Base-by-base conservation (phyloP, 2,329 filamentous ascomycete species). In the Chaetomium olivaceum region DNA sequence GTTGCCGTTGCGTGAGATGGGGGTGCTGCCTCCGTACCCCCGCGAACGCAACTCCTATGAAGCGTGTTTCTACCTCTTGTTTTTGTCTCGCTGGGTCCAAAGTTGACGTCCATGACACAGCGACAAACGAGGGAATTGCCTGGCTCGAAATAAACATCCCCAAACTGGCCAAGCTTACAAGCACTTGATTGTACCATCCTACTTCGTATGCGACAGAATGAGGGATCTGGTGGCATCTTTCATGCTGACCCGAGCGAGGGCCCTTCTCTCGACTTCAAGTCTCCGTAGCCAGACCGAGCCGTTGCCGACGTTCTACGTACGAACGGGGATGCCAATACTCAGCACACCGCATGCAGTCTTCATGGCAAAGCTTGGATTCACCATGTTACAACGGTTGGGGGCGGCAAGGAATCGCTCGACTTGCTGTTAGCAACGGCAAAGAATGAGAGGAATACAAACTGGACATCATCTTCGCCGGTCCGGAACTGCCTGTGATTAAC, bases 191-290 rank as follows among this genome's bases (percentile, higher is more conserved):
- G 27, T 29, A 6, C 27, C 27, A 29, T 29, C 27, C 6, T 29
- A 29, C 27, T 29, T 29, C 27, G 27, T 29, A 29, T 29, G 27
- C 6, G 3, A 50, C 48, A 54, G 46, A 61, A 46, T 21, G 31
- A 61, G 59, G 46, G 25, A 25, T 61, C 56, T n/a, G 59, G 59
- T 19, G 50, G 59, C n/a, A 61, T 51, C 33, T 61, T 61, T 33
- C 56, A 61, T n/a, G 33, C 50, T 16, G 23, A 23, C 21, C 51
- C 50, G 36, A 29, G 48, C 23, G 59, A 61, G 9, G 55, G 59
- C 31, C 59, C 59, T 19, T 25, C 56, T 43, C 51, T 61, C 16
- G 59, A 48, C 33, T 36, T 36, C 33, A 36, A 36, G 33, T 36
- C 33, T 36, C 33, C 33, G 33, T 36, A 12, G 8, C 33, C 33